These are phyloP conservation scores for Alliaria petiolata DNA, from an alignment of 345 rosid species.

Conservation along the genomic window DNA sequence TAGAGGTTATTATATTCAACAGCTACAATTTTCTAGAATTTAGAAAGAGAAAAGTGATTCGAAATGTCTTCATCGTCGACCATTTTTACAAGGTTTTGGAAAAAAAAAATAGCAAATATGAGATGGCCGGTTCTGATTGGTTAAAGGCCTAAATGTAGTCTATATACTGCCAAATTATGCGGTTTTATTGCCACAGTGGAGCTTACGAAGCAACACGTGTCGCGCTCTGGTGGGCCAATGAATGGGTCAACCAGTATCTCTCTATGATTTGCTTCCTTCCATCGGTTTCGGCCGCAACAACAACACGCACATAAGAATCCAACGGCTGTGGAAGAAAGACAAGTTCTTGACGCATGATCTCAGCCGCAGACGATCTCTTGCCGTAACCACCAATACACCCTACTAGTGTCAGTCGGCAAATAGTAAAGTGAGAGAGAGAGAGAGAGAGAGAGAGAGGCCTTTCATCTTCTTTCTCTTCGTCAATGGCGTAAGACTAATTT, in stretches of 20 bases:
- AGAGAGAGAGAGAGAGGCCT: too few relatives aligned
- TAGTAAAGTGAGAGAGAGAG: not conserved
- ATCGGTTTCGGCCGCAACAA: slow-evolving; percentile 1
- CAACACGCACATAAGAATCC: not conserved
- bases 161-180: too few relatives aligned
- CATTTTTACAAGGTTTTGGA: too few relatives aligned
- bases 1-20: too few relatives aligned
- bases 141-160: too few relatives aligned
- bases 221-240: not conserved
- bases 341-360: not conserved
- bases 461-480: not conserved
- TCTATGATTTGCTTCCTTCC: slow-evolving; percentile 16
- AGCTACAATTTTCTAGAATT: too few relatives aligned
- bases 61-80: not conserved
- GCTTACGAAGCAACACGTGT: slow-evolving; percentile 29
- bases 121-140: not conserved
- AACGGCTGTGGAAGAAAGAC: slow-evolving; percentile 6
- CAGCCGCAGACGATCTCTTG: slow-evolving; percentile 6
- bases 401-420: not conserved
- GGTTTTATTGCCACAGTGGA: slow-evolving; percentile 12
- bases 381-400: not conserved
- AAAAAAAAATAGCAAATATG: not conserved
- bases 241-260: slow-evolving; percentile 11
- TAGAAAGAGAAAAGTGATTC: too few relatives aligned
- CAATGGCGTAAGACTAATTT: not conserved